Evolutionary conservation across 768 basidiomycete genomes (phyloP).

Genomic region (Amanita polypyramis): DNA sequence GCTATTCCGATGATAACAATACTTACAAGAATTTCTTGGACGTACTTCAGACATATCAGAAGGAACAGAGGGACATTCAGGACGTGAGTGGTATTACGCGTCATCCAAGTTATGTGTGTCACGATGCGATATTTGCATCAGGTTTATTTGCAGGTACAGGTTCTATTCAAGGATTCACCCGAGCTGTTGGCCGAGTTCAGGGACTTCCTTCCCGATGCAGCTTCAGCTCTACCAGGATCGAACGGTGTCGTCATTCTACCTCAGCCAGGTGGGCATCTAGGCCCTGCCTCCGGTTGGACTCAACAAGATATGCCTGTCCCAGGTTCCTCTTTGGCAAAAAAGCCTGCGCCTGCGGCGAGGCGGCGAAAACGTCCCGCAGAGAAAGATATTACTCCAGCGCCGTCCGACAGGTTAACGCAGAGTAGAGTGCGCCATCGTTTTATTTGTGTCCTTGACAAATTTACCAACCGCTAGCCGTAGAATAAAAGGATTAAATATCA

Average conservation of each 20-base stretch:
- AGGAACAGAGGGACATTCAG: slow-evolving; percentile 64
- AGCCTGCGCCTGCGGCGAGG: slow-evolving; percentile 33
- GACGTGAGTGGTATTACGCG: slow-evolving; percentile 39
- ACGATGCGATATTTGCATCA: slow-evolving; percentile 31
- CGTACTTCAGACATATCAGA: slow-evolving; percentile 81
- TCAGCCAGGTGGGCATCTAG: slow-evolving; percentile 28
- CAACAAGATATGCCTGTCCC: slow-evolving; percentile 26
- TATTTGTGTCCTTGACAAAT: neutral
- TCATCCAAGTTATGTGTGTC: neutral
- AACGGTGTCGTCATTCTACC: slow-evolving; percentile 39
- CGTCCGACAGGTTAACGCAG: slow-evolving; percentile 36
- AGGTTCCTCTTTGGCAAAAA: slow-evolving; percentile 33
- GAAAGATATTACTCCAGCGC: slow-evolving; percentile 58
- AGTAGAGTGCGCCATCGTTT: slow-evolving; percentile 31
- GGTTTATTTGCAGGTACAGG: slow-evolving; percentile 73
- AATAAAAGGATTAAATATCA: slow-evolving; percentile 54
- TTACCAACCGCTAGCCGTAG: slow-evolving; percentile 19
- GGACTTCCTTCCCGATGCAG: slow-evolving; percentile 65
- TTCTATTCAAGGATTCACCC: slow-evolving; percentile 71
- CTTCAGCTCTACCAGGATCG: slow-evolving; percentile 27
- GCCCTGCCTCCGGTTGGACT: slow-evolving; percentile 24
- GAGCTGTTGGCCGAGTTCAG: slow-evolving; percentile 77
- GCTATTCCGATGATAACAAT: slow-evolving; percentile 82
- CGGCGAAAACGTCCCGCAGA: slow-evolving; percentile 55
- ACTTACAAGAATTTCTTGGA: slow-evolving; percentile 88